Evolutionary conservation across 352 stramenopile genomes (phyloP), one percentile per base, ranked within the genome.

Genomic region (Pythium monospermum): DNA sequence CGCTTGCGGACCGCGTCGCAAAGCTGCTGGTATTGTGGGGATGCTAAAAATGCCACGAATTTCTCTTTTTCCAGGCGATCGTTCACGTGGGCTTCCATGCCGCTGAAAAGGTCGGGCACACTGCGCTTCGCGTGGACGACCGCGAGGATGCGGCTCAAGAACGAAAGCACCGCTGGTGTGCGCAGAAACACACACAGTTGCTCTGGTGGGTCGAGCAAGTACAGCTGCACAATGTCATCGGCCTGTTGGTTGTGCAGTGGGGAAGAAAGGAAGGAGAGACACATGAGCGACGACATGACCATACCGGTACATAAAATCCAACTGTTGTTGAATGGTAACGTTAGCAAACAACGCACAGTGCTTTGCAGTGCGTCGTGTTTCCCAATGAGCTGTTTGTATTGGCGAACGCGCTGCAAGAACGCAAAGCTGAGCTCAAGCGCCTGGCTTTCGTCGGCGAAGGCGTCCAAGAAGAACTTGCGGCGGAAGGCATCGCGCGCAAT

Each of bases 71-170:
- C 69, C n/a, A 91, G 63, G 7, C 61, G 62, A 6, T 64, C 57
- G 36, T 63, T 68, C 8, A 88, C 69, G 36, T 72, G 65, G 22
- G 59, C 63, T 49, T 91, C 79, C 22, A 91, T 36, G 3, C 73
- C 76, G 26, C 59, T 61, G 51, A 86, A 86, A n/a, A 91, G 68
- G 22, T 85, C 71, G 18, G 81, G 40, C 12, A 75, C 67, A 39
- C 68, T 73, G 23, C 61, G 57, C 2, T 60, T 56, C 4, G 44
- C 42, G 22, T 56, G 42, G 7, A 83, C 67, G 1, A 61, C 59
- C 4, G 33, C 50, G 3, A 70, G 12, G 8, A 88, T 53, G 19
- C 69, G 66, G 12, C 35, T 42, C 1, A 71, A 38, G 36, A 88
- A 59, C 22, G 40, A 37, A 39, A 56, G 45, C 12, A 69, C 26